A percentile compares a stretch with the other conserved stretches of the same genome.
Conservation (phyloP, 805 yeast genomes). For the Zygoascus ofunaensis region DNA sequence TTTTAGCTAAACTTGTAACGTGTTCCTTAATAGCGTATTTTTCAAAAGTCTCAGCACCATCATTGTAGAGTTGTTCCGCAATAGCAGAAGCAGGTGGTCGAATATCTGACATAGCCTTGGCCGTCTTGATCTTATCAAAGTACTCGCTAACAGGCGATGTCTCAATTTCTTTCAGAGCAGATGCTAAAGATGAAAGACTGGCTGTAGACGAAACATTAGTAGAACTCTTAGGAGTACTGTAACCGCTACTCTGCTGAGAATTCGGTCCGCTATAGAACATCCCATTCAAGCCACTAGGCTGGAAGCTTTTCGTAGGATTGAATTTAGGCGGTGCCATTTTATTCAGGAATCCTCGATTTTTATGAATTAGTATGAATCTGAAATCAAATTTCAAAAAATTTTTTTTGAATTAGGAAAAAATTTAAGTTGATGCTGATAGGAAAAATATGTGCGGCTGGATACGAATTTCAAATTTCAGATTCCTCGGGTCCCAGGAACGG, state of each 20-base stretch:
- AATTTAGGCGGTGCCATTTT: slow-evolving; percentile 13
- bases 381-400: background rate
- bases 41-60: slow-evolving; percentile 41
- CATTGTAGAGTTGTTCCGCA: slow-evolving; percentile 38
- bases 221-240: slow-evolving; percentile 23
- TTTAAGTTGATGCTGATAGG: slow-evolving; percentile 1
- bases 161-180: slow-evolving; percentile 60
- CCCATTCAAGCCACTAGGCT: slow-evolving; percentile 1
- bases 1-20: slow-evolving; percentile 55
- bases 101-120: slow-evolving; percentile 45
- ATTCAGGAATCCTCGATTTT: background rate
- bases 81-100: slow-evolving; percentile 46
- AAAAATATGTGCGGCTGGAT: background rate
- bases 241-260: slow-evolving; percentile 9
- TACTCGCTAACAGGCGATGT: slow-evolving; percentile 57
- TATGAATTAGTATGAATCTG: background rate
- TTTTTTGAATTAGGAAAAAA: background rate
- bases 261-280: background rate
- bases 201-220: slow-evolving; percentile 45
- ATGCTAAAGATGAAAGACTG: slow-evolving; percentile 62
- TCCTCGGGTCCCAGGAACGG: no score
- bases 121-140: slow-evolving; percentile 43
- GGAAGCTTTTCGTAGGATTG: slow-evolving; percentile 4
- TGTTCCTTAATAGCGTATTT: slow-evolving; percentile 62
- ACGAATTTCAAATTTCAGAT: no score